Evolutionary conservation across 495 filamentous ascomycete genomes (phyloP), one percentile per base, ranked within the genome.

Genomic region (Cetradonia linearis): DNA sequence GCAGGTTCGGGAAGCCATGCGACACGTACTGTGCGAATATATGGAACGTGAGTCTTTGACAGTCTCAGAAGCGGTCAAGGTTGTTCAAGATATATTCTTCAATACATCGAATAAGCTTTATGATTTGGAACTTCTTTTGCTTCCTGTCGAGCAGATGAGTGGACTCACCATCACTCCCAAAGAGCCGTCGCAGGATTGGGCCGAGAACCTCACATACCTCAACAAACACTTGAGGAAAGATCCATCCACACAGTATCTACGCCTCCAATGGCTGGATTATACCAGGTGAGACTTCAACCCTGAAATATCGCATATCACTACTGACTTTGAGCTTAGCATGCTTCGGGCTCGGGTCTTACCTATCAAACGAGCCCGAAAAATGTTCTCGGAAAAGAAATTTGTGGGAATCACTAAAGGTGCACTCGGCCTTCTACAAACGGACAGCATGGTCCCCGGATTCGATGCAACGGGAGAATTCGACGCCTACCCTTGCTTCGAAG

Each of bases 191-290:
- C 16, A 54, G 33, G 36, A 8, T 23, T 61, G 59, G 59, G 31
- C 25, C 6, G 40, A 36, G 2, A 61, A 61, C 27, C 23, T 61
- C 33, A 49, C 50, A 4, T 37, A 55, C n/a, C 54, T 65, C 31
- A 46, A 55, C 34, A 56, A 58, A 34, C 74, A 77, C 62, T 64
- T 78, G 6, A 56, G 68, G 8, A 50, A 71, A 42, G 65, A 79
- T 62, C 61, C 66, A 4, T 62, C 69, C 1, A 67, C 75, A 40
- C 78, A 82, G 56, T 87, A 81, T 57, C 66, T 91, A 42, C 83
- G 86, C 58, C 77, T 93, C 55, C 84, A 88, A 71, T 94, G 85
- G 81, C 70, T 88, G 31, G 90, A 94, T 68, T 89, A 87, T 68
- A 91, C 87, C 8, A 81, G 50, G 50, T 54, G 31, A 3, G 8